A percentile compares a stretch with the other conserved stretches of the same genome.
Evolutionary conservation across 441 rosid species (phyloP).

Genomic region (Sinapis alba): DNA sequence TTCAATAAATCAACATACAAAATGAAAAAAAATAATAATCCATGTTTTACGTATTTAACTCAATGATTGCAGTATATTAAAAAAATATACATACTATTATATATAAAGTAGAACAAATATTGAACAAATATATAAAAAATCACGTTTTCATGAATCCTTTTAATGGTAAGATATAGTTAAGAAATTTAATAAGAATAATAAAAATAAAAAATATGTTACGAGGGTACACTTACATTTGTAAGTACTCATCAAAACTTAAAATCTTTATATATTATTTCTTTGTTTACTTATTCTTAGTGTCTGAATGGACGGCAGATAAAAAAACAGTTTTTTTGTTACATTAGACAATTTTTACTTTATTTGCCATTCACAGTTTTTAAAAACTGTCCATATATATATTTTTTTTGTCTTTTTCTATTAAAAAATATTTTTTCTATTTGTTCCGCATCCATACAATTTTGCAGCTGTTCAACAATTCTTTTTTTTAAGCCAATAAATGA

Average conservation of each 20-base stretch:
- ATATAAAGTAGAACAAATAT: background rate
- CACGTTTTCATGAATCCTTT: background rate
- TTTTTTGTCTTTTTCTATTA: too few species aligned
- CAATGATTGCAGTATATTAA: background rate
- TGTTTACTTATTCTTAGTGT: too few species aligned
- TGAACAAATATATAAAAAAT: background rate
- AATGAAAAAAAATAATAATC: background rate
- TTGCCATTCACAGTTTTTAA: too few species aligned
- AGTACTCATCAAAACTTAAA: background rate
- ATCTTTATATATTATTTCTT: background rate
- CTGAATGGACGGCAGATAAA: too few species aligned
- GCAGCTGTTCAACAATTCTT: too few species aligned
- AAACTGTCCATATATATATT: too few species aligned
- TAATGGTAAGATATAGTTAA: background rate
- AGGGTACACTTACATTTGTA: background rate
- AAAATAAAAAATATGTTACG: background rate
- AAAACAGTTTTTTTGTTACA: too few species aligned
- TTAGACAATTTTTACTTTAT: too few species aligned
- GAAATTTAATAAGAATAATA: background rate
- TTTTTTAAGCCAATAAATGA: too few species aligned
- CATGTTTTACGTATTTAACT: background rate
- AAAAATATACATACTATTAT: background rate
- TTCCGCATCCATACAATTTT: too few species aligned
- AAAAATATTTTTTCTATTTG: too few species aligned
- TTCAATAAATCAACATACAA: background rate